Evolutionary conservation across 352 stramenopile genomes (phyloP).

Genomic region (Globisporangium spinosum): DNA sequence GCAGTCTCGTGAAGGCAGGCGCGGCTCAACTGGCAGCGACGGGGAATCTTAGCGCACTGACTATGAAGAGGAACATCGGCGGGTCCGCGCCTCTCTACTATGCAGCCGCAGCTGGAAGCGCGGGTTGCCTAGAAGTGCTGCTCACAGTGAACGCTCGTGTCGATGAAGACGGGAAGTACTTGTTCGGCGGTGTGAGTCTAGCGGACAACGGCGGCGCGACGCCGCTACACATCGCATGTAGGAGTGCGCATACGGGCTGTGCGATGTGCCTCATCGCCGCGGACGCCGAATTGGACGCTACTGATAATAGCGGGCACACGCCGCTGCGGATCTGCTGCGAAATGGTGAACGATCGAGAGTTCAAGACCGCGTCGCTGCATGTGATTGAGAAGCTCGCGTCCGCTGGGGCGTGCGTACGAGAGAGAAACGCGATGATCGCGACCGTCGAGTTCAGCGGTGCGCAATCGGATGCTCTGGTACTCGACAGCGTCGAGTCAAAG

Average conservation of each 20-base stretch:
- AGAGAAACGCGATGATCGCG: not conserved
- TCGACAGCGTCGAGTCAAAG: slow-evolving; percentile 49
- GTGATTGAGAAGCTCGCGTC: slow-evolving; percentile 12
- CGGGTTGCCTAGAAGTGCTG: slow-evolving; percentile 53
- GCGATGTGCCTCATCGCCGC: slow-evolving; percentile 61
- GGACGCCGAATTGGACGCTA: slow-evolving; percentile 38
- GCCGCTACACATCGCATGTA: slow-evolving; percentile 57
- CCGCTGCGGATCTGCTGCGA: slow-evolving; percentile 48
- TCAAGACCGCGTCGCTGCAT: slow-evolving; percentile 22
- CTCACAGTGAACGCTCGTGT: slow-evolving; percentile 51
- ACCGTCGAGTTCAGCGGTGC: not conserved
- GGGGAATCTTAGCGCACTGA: slow-evolving; percentile 7
- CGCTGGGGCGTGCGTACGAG: slow-evolving; percentile 1
- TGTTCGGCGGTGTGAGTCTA: slow-evolving; percentile 51
- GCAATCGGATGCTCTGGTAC: slow-evolving; percentile 18
- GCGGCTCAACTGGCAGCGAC: not conserved
- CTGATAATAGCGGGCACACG: slow-evolving; percentile 28
- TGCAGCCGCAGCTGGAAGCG: slow-evolving; percentile 38
- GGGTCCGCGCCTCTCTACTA: slow-evolving; percentile 54
- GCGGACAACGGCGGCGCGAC: slow-evolving; percentile 44
- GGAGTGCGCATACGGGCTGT: slow-evolving; percentile 33
- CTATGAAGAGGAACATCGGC: slow-evolving; percentile 33
- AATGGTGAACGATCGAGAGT: slow-evolving; percentile 35
- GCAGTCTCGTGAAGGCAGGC: slow-evolving; percentile 22
- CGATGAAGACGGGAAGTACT: slow-evolving; percentile 33